Conservation (phyloP, 306 rosid species). For the Quillaja saponaria region DNA sequence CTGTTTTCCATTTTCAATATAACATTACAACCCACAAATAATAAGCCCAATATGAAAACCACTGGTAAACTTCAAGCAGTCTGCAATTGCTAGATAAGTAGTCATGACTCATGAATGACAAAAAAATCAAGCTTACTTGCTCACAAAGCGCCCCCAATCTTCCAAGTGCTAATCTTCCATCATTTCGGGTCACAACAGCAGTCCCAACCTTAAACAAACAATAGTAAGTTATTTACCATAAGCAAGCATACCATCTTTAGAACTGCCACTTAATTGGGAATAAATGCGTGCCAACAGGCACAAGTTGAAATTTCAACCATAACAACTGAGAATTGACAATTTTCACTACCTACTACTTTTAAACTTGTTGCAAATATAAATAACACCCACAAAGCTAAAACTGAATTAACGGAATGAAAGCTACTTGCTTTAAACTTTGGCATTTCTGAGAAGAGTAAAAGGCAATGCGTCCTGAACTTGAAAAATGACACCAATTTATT, state of each 20-base stretch:
- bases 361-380: no score
- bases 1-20: constrained; percentile 48
- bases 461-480: no score
- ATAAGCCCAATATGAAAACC: constrained; percentile 23
- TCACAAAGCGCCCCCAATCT: constrained; percentile 85
- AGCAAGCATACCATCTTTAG: not conserved
- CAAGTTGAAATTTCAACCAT: no score
- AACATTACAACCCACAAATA: constrained; percentile 6
- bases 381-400: no score
- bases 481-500: not conserved
- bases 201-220: constrained; percentile 55
- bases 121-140: constrained; percentile 50
- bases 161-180: constrained; percentile 65
- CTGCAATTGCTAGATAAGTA: not conserved
- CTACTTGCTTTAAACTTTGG: no score
- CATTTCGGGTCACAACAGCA: constrained; percentile 63
- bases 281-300: not conserved
- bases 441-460: no score
- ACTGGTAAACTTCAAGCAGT: not conserved
- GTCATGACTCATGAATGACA: not conserved
- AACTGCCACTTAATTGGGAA: no score
- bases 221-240: constrained; percentile 39
- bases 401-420: no score
- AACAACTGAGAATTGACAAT: no score
- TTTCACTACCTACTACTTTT: no score